These are phyloP conservation scores for Candida multigemmis DNA, from an alignment of 805 yeast genomes.

Conservation along the genomic window DNA sequence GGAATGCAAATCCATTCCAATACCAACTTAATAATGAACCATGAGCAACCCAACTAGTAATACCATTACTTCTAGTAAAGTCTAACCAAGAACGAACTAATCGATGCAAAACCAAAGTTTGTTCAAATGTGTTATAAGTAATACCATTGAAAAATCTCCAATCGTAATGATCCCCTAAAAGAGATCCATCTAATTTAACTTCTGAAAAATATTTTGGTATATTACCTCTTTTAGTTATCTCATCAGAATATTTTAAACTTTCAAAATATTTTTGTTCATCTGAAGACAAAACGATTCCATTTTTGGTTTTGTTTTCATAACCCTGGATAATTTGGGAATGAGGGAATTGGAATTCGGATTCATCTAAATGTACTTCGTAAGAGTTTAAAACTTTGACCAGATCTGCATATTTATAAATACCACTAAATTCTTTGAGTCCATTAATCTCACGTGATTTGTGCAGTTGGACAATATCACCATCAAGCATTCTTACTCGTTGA, in stretches of 20 bases:
- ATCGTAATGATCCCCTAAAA: slow-evolving; percentile 42
- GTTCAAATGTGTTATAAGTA: slow-evolving; percentile 31
- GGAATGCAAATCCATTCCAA: slow-evolving; percentile 55
- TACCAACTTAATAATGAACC: slow-evolving; percentile 55
- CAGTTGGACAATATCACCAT: too few species aligned
- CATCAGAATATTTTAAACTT: slow-evolving; percentile 21
- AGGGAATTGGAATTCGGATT: slow-evolving; percentile 17
- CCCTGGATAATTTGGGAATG: slow-evolving; percentile 9
- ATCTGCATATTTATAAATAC: too few species aligned
- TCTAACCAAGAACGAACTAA: slow-evolving; percentile 44
- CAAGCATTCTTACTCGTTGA: too few species aligned
- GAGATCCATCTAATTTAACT: slow-evolving; percentile 15
- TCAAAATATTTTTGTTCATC: slow-evolving; percentile 19
- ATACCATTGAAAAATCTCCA: slow-evolving; percentile 51
- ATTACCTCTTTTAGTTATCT: slow-evolving; percentile 14
- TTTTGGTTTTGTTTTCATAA: slow-evolving; percentile 7
- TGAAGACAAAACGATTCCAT: slow-evolving; percentile 9
- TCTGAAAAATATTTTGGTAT: slow-evolving; percentile 33
- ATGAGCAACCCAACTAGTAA: slow-evolving; percentile 54
- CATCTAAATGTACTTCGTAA: slow-evolving; percentile 16
- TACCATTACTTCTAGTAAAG: slow-evolving; percentile 35
- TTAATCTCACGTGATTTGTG: too few species aligned
- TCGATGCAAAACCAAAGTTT: slow-evolving; percentile 35
- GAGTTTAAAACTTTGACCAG: slow-evolving; percentile 16
- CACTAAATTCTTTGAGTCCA: too few species aligned